Base-by-base conservation (phyloP, 139 green algal genomes). In the Tetradesmus obliquus region DNA sequence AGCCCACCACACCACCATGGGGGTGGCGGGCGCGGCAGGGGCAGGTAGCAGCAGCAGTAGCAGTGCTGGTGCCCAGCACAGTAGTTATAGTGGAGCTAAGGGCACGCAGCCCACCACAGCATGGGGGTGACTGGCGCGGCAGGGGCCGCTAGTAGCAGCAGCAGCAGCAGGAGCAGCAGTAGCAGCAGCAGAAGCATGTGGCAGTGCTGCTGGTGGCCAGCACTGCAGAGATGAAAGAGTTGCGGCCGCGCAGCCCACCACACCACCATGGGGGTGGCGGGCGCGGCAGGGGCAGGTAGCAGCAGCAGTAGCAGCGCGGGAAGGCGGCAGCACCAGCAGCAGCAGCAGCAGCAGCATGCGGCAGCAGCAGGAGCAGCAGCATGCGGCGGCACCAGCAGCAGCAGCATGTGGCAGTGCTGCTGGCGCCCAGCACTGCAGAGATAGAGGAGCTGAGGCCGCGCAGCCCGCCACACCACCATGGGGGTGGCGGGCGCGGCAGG, bases 21-120 rank as follows among this genome's bases (percentile, higher is more conserved):
- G 12, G 17, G 66, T n/a, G 17, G 17, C 2, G 66, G 66, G 17
- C 15, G 66, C 15, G 66, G 66, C 66, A 76, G 66, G 15, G 66
- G 66, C 66, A 17, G 66, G 12, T 76, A 76, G 15, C 66, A 76
- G 66, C 15, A 24, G 66, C 15, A 74, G 66, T 17, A 74, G 66
- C 95, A 3, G 93, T 94, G 53, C 91, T 98, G 80, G 80, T 97
- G 20, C 95, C 91, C 45, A 95, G 62, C 83, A 95, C 93, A 20
- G 93, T 94, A 22, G 95, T 97, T 55, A 97, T 98, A 19, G 96
- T 98, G 86, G 81, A 89, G 54, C 91, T 98, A 62, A 84, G 96
- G 19, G 96, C 96, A 24, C 94, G 91, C 85, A 94, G 86, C 7
- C 95, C 95, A 7, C 89, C 86, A 15, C 55, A 91, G 10, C 60